phyloP scores from a whole-genome alignment of 2,329 filamentous ascomycete genomes.

The Cladosporium sp. region DNA sequence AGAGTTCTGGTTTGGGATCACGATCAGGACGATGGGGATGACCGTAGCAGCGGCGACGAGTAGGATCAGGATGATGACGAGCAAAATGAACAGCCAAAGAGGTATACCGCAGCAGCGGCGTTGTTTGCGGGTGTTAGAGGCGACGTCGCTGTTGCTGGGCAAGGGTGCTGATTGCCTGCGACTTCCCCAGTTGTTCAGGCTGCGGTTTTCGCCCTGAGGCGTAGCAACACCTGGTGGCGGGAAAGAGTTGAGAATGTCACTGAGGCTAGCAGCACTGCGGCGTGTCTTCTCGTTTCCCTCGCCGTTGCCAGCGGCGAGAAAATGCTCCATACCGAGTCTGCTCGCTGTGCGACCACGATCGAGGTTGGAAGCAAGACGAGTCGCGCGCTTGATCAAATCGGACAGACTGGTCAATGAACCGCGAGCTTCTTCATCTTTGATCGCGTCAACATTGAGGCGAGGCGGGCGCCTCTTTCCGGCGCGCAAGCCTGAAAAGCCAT shows the following conservation, averaged over 20 bases:
- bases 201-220: constrained; percentile 4
- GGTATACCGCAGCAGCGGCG: constrained; percentile 81
- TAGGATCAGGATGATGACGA: constrained; percentile 62
- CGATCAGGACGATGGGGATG: constrained; percentile 65
- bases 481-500: constrained; percentile 36
- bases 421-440: constrained; percentile 74
- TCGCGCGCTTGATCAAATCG: constrained; percentile 85
- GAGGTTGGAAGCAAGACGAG: constrained; percentile 78
- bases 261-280: constrained; percentile 52
- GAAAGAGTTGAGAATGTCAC: constrained; percentile 63
- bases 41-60: constrained; percentile 78
- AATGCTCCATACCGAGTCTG: constrained; percentile 47
- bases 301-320: constrained; percentile 36
- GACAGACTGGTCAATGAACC: constrained; percentile 89
- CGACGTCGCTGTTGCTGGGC: constrained; percentile 27
- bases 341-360: constrained; percentile 72
- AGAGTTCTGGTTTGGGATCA: constrained; percentile 49
- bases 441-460: constrained; percentile 74
- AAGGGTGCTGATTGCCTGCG: constrained; percentile 20
- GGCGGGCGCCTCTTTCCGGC: constrained; percentile 55
- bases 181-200: constrained; percentile 14
- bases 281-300: constrained; percentile 30
- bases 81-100: constrained; percentile 68
- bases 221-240: constrained; percentile 48
- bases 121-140: constrained; percentile 22